A percentile compares a stretch with the other conserved stretches of the same genome.
Evolutionary conservation across 2,329 filamentous ascomycete species (phyloP).

Genomic region (Pestalotiopsis sp.): DNA sequence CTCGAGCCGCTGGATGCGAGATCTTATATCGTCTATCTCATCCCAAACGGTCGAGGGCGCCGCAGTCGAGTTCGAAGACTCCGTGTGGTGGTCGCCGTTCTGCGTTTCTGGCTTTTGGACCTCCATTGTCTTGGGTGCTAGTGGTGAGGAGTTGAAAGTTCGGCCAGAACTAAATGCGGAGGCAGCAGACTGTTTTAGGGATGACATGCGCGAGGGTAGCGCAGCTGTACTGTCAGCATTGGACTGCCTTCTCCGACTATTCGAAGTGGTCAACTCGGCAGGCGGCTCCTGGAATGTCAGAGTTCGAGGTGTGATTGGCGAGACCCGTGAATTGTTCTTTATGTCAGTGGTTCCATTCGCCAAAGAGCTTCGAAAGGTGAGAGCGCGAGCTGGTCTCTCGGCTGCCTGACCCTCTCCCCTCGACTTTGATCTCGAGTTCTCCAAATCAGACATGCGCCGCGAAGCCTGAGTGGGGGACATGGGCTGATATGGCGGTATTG

Average conservation of each 20-base stretch:
- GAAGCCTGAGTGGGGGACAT: constrained; percentile 50
- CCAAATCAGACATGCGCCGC: constrained; percentile 59
- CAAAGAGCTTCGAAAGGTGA: constrained; percentile 41
- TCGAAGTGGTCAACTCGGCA: constrained; percentile 24
- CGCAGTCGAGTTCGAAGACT: constrained; percentile 84
- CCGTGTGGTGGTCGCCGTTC: constrained; percentile 53
- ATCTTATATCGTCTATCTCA: constrained; percentile 93
- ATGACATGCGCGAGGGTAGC: constrained; percentile 41
- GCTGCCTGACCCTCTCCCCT: constrained; percentile 41
- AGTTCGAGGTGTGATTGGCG: constrained; percentile 50
- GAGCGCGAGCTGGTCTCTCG: constrained; percentile 40
- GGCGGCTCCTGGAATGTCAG: constrained; percentile 45
- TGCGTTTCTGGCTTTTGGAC: constrained; percentile 34
- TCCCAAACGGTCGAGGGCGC: constrained; percentile 96
- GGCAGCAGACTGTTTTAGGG: constrained; percentile 40
- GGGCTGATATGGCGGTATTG: constrained; percentile 46
- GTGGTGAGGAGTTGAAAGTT: constrained; percentile 60
- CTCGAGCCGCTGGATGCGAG: constrained; percentile 86
- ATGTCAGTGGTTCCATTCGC: constrained; percentile 41
- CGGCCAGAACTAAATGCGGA: constrained; percentile 38
- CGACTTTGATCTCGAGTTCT: constrained; percentile 41
- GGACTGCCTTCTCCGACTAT: constrained; percentile 40
- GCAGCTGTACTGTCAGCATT: constrained; percentile 47
- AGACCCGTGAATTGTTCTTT: constrained; percentile 40
- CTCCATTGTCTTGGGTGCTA: constrained; percentile 49